Evolutionary conservation across 2,329 filamentous ascomycete species (phyloP), one percentile per base, ranked within the genome.

Genomic region (Scortechinia acanthostroma): DNA sequence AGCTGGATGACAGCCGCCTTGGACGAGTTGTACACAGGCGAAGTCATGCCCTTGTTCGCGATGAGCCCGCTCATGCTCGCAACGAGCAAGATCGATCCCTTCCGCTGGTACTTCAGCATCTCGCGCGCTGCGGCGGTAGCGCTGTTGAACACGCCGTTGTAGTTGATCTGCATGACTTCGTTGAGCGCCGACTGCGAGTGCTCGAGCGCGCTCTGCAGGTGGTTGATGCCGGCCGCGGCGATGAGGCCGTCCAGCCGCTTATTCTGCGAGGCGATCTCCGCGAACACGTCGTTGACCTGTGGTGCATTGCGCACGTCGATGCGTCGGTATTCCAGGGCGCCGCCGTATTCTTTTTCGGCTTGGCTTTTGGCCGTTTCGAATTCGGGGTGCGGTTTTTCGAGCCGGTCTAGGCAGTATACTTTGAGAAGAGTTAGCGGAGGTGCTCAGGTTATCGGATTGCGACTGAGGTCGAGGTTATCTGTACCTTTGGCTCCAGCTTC

Each of bases 401-500:
- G 61, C 33, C 72, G 65, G 53, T 81, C 77, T 33, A 82, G 64
- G 25, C 74, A 76, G 55, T 80, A 80, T 3, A 80, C 77, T 16
- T 22, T 13, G 16, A 6, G 2, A 21, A 40, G 48, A 3, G 47
- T 44, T 51, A 19, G 37, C 20, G 10, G 13, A 19, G n/a, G n/a
- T n/a, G n/a, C n/a, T n/a, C n/a, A n/a, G n/a, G n/a, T n/a, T n/a
- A n/a, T n/a, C n/a, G n/a, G n/a, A n/a, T n/a, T n/a, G n/a, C n/a
- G n/a, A n/a, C n/a, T n/a, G n/a, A n/a, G n/a, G n/a, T n/a, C n/a
- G n/a, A 28, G 25, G 21, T 19, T 21, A 35, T 33, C 55, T 57
- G 43, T 53, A 78, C 76, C 76, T 51, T 69, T 86, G 20, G 84
- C 87, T 17, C 87, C 86, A 20, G 86, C 86, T 61, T 91, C 85